phyloP scores from a whole-genome alignment of 345 rosid genomes.

The Ailanthus altissimus region DNA sequence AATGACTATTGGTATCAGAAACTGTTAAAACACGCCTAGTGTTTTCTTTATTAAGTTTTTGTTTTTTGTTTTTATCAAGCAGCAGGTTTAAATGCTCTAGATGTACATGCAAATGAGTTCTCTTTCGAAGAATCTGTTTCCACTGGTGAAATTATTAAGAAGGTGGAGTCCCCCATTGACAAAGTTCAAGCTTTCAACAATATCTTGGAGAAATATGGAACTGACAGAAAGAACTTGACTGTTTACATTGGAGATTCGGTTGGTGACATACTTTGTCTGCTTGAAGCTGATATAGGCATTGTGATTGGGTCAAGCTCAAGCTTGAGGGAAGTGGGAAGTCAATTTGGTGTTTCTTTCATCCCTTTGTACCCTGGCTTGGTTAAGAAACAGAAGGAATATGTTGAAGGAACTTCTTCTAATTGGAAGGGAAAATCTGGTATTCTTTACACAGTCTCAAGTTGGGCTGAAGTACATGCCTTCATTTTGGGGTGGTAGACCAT shows the following conservation, averaged over 20 bases:
- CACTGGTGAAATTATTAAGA: slow-evolving; percentile 71
- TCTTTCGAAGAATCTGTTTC: slow-evolving; percentile 61
- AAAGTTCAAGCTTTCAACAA: slow-evolving; percentile 63
- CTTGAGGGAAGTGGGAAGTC: slow-evolving; percentile 76
- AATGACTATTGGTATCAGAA: background rate
- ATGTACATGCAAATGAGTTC: slow-evolving; percentile 85
- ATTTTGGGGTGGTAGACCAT: slow-evolving; percentile 73
- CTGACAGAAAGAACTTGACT: slow-evolving; percentile 49
- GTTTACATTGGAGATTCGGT: slow-evolving; percentile 89
- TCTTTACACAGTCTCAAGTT: slow-evolving; percentile 79
- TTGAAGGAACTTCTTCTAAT: slow-evolving; percentile 43
- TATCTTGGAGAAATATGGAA: slow-evolving; percentile 38
- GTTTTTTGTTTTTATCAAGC: slow-evolving; percentile 18
- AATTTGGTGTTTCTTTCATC: slow-evolving; percentile 84
- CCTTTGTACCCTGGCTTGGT: slow-evolving; percentile 72
- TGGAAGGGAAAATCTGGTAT: slow-evolving; percentile 80
- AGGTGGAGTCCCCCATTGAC: slow-evolving; percentile 74
- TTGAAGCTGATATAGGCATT: slow-evolving; percentile 90
- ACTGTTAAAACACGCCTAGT: background rate
- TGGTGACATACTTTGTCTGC: slow-evolving; percentile 91
- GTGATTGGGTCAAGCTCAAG: slow-evolving; percentile 82
- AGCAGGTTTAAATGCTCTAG: slow-evolving; percentile 64
- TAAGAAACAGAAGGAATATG: slow-evolving; percentile 63
- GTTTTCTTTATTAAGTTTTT: background rate
- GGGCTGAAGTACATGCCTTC: slow-evolving; percentile 95